Evolutionary conservation across 208 protist species (phyloP).

Genomic region (Trypanosomatidae sp.): DNA sequence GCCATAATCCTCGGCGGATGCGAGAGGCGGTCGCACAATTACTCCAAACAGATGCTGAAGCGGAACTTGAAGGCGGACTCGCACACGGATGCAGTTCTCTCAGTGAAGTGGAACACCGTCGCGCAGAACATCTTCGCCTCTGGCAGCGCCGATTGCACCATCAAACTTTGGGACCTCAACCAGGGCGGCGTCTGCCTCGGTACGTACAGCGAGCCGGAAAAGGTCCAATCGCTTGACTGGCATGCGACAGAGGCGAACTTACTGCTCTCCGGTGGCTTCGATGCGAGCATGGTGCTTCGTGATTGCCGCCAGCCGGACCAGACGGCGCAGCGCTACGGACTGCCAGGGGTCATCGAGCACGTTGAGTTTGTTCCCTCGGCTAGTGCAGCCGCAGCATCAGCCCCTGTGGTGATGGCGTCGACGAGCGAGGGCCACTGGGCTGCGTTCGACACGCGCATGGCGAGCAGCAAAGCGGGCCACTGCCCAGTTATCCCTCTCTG

Average conservation of each 20-base stretch:
- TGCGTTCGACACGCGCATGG: slow-evolving; percentile 78
- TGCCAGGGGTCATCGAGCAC: slow-evolving; percentile 66
- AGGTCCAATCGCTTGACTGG: slow-evolving; percentile 92
- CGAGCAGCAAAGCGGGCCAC: slow-evolving; percentile 2
- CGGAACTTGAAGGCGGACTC: slow-evolving; percentile 60
- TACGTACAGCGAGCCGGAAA: slow-evolving; percentile 92
- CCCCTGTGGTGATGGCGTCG: slow-evolving; percentile 55
- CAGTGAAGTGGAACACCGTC: slow-evolving; percentile 93
- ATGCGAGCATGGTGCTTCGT: slow-evolving; percentile 62
- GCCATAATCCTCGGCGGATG: slow-evolving; percentile 88
- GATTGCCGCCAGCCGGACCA: slow-evolving; percentile 80
- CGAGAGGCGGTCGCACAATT: slow-evolving; percentile 68
- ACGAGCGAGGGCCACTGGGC: slow-evolving; percentile 63
- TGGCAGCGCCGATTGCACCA: slow-evolving; percentile 94
- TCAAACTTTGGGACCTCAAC: slow-evolving; percentile 97
- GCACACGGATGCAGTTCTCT: slow-evolving; percentile 96
- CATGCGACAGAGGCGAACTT: slow-evolving; percentile 82
- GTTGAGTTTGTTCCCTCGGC: slow-evolving; percentile 57
- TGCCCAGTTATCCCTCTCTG: slow-evolving; percentile 34
- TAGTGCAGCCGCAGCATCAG: slow-evolving; percentile 14
- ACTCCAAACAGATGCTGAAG: slow-evolving; percentile 63
- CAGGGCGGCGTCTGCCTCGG: slow-evolving; percentile 70
- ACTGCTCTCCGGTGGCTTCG: slow-evolving; percentile 89
- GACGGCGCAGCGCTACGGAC: slow-evolving; percentile 52
- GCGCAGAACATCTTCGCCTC: slow-evolving; percentile 93